These are phyloP conservation scores for Chloromonas sp. DNA, from an alignment of 163 green algal genomes.

Conservation along the genomic window DNA sequence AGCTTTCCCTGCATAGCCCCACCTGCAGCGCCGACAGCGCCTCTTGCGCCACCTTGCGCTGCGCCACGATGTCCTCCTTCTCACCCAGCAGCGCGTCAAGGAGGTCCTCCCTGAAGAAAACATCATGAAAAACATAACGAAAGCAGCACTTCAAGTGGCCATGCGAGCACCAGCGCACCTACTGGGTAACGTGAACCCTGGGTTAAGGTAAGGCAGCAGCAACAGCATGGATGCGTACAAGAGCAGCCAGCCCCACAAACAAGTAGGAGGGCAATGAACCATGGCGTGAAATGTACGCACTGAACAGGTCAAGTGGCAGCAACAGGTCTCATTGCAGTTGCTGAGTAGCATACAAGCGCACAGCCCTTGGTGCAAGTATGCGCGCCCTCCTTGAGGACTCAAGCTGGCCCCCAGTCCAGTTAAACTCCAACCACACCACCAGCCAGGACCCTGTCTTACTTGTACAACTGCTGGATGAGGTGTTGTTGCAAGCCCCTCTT, in stretches of 20 bases:
- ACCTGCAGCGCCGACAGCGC: conserved; percentile 56
- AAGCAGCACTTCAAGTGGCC: neutral
- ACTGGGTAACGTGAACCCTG: neutral
- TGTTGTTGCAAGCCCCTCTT: conserved; percentile 80
- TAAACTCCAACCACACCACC: no score
- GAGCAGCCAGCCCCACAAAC: no score
- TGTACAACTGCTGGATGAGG: conserved; percentile 80
- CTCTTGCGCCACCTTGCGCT: conserved; percentile 45
- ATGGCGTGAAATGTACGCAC: no score
- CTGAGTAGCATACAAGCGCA: no score
- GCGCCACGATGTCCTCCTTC: conserved; percentile 64
- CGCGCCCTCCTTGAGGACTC: no score
- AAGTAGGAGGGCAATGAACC: no score
- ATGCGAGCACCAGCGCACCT: neutral
- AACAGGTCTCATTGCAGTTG: no score
- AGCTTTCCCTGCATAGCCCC: neutral
- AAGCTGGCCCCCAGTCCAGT: no score
- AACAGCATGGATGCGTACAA: neutral
- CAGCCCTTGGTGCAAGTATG: no score
- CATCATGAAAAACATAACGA: neutral
- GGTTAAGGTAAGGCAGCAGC: neutral
- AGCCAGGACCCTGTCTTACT: conserved; percentile 12
- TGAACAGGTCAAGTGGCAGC: no score
- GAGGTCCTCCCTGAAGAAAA: conserved; percentile 62
- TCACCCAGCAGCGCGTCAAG: conserved; percentile 76